Conservation (phyloP, 1,284 basidiomycete species). For the Ustilago cynodontis region DNA sequence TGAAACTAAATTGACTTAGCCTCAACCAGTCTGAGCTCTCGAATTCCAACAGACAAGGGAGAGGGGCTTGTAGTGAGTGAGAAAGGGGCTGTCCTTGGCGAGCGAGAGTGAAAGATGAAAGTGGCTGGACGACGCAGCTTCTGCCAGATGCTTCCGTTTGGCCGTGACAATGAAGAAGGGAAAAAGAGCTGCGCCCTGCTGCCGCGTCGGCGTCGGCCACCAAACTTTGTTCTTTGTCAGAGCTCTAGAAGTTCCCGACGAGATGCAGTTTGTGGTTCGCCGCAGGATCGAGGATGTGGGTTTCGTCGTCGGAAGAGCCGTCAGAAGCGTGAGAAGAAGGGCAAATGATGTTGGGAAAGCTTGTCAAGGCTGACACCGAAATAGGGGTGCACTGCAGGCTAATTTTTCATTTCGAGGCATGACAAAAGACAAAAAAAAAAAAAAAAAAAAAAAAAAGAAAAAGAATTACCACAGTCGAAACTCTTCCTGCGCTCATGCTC, state of each 20-base stretch:
- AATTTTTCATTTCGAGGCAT: neutral
- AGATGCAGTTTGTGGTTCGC: neutral
- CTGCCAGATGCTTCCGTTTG: neutral
- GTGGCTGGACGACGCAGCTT: neutral
- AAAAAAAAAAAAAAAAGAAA: too few species aligned
- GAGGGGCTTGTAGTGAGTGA: slow-evolving; percentile 11
- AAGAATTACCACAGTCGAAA: neutral
- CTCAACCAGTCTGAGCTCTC: neutral
- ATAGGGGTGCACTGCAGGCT: slow-evolving; percentile 39
- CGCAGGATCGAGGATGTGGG: neutral
- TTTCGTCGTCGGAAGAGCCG: slow-evolving; percentile 1
- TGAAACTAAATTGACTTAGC: neutral
- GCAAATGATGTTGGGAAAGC: neutral
- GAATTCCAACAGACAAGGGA: too few species aligned
- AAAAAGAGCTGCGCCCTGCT: neutral
- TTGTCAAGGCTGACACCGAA: slow-evolving; percentile 6
- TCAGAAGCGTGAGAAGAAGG: neutral
- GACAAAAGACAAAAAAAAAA: neutral
- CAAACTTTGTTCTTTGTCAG: neutral
- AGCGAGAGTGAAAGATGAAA: neutral
- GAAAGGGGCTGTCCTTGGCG: slow-evolving; percentile 13
- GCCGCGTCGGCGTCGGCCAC: neutral
- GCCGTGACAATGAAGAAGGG: neutral
- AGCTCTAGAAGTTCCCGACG: slow-evolving; percentile 1
- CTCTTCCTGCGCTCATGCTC: neutral